phyloP scores from a whole-genome alignment of 2,329 filamentous ascomycete genomes.

The Talaromyces sp. region DNA sequence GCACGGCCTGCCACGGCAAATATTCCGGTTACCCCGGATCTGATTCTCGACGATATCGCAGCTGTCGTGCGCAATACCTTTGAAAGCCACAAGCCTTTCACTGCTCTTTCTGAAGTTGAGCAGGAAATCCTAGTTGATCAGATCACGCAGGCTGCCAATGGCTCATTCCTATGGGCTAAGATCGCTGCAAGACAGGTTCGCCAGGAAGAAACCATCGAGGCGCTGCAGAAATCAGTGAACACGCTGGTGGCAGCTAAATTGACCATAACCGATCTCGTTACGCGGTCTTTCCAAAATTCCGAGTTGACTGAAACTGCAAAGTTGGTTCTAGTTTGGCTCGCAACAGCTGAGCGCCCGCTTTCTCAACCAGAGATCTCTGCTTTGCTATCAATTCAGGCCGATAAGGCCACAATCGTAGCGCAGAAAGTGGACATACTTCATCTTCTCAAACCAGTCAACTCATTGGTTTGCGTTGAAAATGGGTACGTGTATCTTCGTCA shows the following conservation, averaged over 20 bases:
- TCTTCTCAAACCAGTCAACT: slow-evolving; percentile 23
- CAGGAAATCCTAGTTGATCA: slow-evolving; percentile 28
- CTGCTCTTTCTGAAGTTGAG: slow-evolving; percentile 22
- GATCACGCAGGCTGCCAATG: slow-evolving; percentile 27
- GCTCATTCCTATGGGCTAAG: slow-evolving; percentile 37
- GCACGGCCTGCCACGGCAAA: slow-evolving; percentile 10
- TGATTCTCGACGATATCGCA: slow-evolving; percentile 32
- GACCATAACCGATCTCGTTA: slow-evolving; percentile 27
- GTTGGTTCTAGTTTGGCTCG: slow-evolving; percentile 32
- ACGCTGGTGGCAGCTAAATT: slow-evolving; percentile 18
- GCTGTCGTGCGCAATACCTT: slow-evolving; percentile 26
- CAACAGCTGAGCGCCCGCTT: slow-evolving; percentile 31
- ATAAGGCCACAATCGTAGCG: slow-evolving; percentile 25
- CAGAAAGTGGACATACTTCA: slow-evolving; percentile 19
- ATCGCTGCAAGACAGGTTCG: slow-evolving; percentile 26
- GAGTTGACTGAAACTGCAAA: slow-evolving; percentile 25
- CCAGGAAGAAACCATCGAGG: slow-evolving; percentile 20
- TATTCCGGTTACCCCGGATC: slow-evolving; percentile 24
- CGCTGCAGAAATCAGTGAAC: slow-evolving; percentile 24
- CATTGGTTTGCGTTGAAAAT: slow-evolving; percentile 29
- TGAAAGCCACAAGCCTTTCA: slow-evolving; percentile 18
- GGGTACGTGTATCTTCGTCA: slow-evolving; percentile 32
- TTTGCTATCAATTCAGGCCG: slow-evolving; percentile 24
- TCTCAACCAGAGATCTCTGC: slow-evolving; percentile 25
- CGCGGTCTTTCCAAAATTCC: slow-evolving; percentile 18